Percentiles rank a stretch among this genome's conserved stretches.
These are phyloP conservation scores for Corchorus capsularis DNA, from an alignment of 345 rosid genomes.

Conservation along the genomic window DNA sequence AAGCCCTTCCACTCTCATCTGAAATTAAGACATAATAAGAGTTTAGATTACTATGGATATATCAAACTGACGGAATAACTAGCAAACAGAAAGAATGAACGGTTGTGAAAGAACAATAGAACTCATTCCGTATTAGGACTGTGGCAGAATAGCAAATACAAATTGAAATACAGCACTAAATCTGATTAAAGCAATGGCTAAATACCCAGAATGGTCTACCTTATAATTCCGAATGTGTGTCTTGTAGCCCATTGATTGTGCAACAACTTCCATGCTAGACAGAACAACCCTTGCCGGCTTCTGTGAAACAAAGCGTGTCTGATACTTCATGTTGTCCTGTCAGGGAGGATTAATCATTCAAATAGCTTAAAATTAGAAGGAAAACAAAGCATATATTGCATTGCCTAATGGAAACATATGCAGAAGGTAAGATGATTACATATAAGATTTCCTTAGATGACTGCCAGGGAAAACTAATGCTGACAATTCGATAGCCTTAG, in stretches of 20 bases:
- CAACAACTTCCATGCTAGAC: conserved; percentile 96
- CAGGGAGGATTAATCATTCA: conserved; percentile 13
- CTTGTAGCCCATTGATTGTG: conserved; percentile 97
- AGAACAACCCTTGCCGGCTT: conserved; percentile 87
- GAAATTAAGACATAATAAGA: conserved; percentile 24
- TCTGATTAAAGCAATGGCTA: neutral
- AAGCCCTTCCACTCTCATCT: conserved; percentile 99
- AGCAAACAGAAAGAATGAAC: neutral
- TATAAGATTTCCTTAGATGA: neutral
- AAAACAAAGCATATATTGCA: conserved; percentile 3
- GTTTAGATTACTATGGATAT: conserved; percentile 8
- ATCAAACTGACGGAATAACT: neutral
- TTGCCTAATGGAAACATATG: neutral
- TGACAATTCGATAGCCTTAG: neutral
- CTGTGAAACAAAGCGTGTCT: conserved; percentile 82
- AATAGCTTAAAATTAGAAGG: neutral
- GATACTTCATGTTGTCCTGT: conserved; percentile 79
- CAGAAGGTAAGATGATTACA: conserved; percentile 6
- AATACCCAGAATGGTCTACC: conserved; percentile 40
- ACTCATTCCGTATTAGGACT: neutral
- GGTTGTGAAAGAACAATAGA: neutral
- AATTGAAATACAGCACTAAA: neutral
- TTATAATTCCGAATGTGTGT: conserved; percentile 94
- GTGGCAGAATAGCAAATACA: neutral
- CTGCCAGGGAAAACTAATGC: neutral